Conservation (phyloP, 176 grass and related monocot species). For the Raddia distichophylla region DNA sequence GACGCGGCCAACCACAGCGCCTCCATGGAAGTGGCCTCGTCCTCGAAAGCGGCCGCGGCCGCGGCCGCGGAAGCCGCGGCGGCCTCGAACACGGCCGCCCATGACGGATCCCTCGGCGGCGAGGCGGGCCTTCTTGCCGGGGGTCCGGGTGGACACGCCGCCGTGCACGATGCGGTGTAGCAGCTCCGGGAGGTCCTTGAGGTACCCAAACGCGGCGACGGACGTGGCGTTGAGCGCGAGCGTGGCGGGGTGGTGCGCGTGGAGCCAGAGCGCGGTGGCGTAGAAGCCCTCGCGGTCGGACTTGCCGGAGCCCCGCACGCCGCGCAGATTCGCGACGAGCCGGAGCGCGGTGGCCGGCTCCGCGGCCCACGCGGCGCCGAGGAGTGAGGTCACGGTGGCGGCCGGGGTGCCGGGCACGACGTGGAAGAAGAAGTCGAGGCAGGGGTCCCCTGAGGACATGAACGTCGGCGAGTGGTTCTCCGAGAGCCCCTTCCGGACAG, state of each 20-base stretch:
- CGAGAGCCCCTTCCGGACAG: slow-evolving; percentile 39
- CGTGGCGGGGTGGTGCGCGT: slow-evolving; percentile 62
- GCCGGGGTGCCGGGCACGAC: slow-evolving; percentile 51
- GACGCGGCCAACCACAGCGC: not conserved
- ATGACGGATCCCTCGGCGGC: not conserved
- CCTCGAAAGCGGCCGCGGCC: too few species aligned
- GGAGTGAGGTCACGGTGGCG: slow-evolving; percentile 29
- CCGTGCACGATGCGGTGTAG: slow-evolving; percentile 75
- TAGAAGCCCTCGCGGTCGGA: slow-evolving; percentile 89
- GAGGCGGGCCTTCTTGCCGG: slow-evolving; percentile 47
- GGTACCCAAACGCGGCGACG: slow-evolving; percentile 65
- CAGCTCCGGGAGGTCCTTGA: slow-evolving; percentile 96
- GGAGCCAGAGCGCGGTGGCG: slow-evolving; percentile 72
- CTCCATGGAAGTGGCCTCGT: too few species aligned
- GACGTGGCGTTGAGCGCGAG: slow-evolving; percentile 67
- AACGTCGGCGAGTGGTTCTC: slow-evolving; percentile 68
- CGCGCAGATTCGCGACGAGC: slow-evolving; percentile 67
- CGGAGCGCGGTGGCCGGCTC: slow-evolving; percentile 50
- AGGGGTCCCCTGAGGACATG: slow-evolving; percentile 62
- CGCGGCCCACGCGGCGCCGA: slow-evolving; percentile 50
- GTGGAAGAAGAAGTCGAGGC: slow-evolving; percentile 87
- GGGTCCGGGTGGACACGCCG: slow-evolving; percentile 42
- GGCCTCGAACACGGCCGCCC: not conserved
- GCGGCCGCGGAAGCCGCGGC: not conserved
- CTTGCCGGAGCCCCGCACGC: slow-evolving; percentile 68